phyloP scores from a whole-genome alignment of 2,329 filamentous ascomycete species.

The Diaporthe longicolla region DNA sequence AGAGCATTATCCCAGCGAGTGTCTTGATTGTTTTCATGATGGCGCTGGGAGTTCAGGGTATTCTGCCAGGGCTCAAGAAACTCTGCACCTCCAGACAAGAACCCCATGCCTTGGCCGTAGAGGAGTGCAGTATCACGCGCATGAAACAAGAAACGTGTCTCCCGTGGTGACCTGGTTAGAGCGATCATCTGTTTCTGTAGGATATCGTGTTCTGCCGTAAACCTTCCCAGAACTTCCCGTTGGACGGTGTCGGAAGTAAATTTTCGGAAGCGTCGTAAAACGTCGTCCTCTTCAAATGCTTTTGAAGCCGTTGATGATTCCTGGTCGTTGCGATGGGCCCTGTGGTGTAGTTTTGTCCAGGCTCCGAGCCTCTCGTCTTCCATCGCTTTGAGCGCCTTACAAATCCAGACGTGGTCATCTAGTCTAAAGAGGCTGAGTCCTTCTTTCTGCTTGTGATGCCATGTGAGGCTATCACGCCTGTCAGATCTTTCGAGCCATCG shows the following conservation, averaged over 20 bases:
- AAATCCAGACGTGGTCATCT: conserved; percentile 9
- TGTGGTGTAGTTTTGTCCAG: neutral
- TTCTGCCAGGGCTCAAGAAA: conserved; percentile 40
- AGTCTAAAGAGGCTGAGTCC: neutral
- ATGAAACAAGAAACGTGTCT: conserved; percentile 43
- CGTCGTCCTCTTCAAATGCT: accelerated
- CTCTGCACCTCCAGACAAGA: neutral
- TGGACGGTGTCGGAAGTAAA: conserved; percentile 7
- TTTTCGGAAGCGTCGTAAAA: too few species aligned
- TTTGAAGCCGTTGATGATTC: neutral
- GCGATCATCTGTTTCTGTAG: conserved; percentile 42
- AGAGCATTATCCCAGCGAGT: conserved; percentile 40
- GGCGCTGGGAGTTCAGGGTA: conserved; percentile 37
- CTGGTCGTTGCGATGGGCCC: neutral
- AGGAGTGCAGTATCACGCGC: conserved; percentile 43
- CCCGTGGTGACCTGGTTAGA: conserved; percentile 39
- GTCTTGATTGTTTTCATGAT: conserved; percentile 38
- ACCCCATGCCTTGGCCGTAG: conserved; percentile 19
- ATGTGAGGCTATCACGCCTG: neutral
- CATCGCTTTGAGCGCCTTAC: neutral
- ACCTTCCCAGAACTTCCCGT: conserved; percentile 33
- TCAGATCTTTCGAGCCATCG: conserved; percentile 4
- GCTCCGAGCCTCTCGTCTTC: neutral
- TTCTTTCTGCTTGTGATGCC: conserved; percentile 17
- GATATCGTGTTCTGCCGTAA: conserved; percentile 38